Evolutionary conservation across 805 yeast species (phyloP).

Genomic region (Kodamaea nitidulidarum): DNA sequence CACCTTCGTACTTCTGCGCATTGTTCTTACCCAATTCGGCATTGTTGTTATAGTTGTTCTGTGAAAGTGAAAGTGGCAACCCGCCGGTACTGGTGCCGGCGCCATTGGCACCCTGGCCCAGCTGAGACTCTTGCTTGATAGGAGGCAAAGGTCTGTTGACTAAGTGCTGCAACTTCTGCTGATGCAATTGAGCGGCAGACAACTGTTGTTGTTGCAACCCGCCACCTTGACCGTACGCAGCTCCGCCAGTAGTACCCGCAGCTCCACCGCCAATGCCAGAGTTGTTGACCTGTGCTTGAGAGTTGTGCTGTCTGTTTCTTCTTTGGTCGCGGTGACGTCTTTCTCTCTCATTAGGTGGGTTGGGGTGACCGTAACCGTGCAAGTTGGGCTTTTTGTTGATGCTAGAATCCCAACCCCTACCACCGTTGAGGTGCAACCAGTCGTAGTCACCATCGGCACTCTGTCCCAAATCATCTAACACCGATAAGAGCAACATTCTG

Average conservation of each 20-base stretch:
- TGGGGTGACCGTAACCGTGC: slow-evolving; percentile 78
- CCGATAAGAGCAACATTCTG: slow-evolving; percentile 56
- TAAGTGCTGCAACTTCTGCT: slow-evolving; percentile 46
- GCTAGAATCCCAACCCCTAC: slow-evolving; percentile 76
- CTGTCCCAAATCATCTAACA: slow-evolving; percentile 54
- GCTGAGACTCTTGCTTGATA: slow-evolving; percentile 38
- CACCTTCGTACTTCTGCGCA: slow-evolving; percentile 13
- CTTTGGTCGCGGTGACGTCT: slow-evolving; percentile 46
- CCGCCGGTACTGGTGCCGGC: slow-evolving; percentile 16
- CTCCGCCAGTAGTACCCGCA: slow-evolving; percentile 6
- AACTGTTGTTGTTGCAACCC: slow-evolving; percentile 30
- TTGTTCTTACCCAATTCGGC: slow-evolving; percentile 14
- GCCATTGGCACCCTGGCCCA: slow-evolving; percentile 12
- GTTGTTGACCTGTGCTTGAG: slow-evolving; percentile 15
- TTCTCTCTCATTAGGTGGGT: slow-evolving; percentile 48
- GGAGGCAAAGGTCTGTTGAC: slow-evolving; percentile 48
- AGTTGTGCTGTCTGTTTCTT: slow-evolving; percentile 36
- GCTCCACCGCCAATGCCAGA: slow-evolving; percentile 14
- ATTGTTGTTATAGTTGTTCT: slow-evolving; percentile 15
- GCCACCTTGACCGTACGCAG: slow-evolving; percentile 9
- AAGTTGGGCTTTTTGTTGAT: slow-evolving; percentile 74
- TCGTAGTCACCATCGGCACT: slow-evolving; percentile 67
- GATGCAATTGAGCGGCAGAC: slow-evolving; percentile 46
- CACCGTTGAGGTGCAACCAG: slow-evolving; percentile 77
- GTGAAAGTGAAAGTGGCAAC: slow-evolving; percentile 17